Base-by-base conservation (phyloP, 2,329 filamentous ascomycete species). In the Fusarium temperatum region DNA sequence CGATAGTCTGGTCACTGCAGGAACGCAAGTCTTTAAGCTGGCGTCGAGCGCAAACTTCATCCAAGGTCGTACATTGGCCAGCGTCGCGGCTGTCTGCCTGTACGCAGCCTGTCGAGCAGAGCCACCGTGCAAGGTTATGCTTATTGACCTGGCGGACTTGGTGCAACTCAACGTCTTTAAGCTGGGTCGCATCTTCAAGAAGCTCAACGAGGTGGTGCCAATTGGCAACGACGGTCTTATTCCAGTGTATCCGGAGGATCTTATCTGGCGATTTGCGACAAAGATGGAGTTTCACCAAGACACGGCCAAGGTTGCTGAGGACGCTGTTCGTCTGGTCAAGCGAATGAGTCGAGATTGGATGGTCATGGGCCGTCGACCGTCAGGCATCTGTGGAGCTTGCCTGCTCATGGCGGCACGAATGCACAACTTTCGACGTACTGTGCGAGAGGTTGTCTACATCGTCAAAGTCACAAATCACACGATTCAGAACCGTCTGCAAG, bases 301-400 rank as follows among this genome's bases (percentile, higher is more conserved):
- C 73, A 95, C 93, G 22, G 92, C 93, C 80, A 93, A 93, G 75
- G 95, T 99, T 20, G 95, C 95, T 47, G 90, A 93, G 75, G 95
- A 98, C 78, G 96, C 96, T 12, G 91, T 95, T 63, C 91, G 93
- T 62, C 92, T 99, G 59, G 91, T 98, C 63, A 92, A 93, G 81
- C 92, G 96, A 70, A 98, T 99, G 96, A 95, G 94, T 74, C 89
- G 94, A 61, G 96, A 99, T 83, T 98, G 96, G 95, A 98, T 99
- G 90, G 92, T 95, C 53, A 94, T 95, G 80, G 96, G 96, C 77
- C 93, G 96, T 78, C 92, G 96, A 45, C 96, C 96, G 22, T 96
- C 96, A 12, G 96, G 96, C 75, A 92, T 98, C 62, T 98, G 95
- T 81, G 96, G 96, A 70, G 96, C 96, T 18, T 97, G 95, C 75